Base-by-base conservation (phyloP, 805 yeast genomes). In the Kazachstania africana region DNA sequence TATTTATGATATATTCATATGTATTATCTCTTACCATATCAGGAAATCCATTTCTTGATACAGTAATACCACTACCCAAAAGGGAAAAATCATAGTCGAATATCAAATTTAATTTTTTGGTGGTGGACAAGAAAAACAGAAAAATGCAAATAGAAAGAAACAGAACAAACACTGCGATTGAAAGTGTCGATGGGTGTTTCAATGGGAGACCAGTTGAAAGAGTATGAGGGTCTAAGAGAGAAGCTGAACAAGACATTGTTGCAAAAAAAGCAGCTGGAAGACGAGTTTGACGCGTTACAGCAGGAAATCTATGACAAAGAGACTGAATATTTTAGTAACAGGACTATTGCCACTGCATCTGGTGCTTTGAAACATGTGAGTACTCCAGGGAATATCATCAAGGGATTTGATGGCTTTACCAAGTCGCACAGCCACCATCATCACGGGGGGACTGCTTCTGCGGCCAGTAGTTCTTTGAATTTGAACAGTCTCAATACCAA, bases 351-450 rank as follows among this genome's bases (percentile, higher is more conserved):
- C n/a, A 31, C 33, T n/a, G 12, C 22, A 19, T 8, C 22, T 10
- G 22, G 22, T 19, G 22, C 22, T 19, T 8, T 10, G 10, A 19
- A 20, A 33, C 36, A 8, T 29, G 26, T 20, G 28, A 29, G n/a
- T 33, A 28, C 19, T 23, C 21, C n/a, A 24, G 59, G 95, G 0
- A 87, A 83, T 53, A 78, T 88, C 17, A 79, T 84, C n/a, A 78
- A 79, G 40, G 97, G 97, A 1, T 87, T 85, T 46, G 95, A 87
- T 29, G 78, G 73, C 44, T 79, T 81, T 47, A 65, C 77, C 29
- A 80, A 78, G 42, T 34, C 43, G 4, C 44, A 40, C 23, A 47
- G 44, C 20, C 42, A 42, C 19, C 35, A 33, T 8, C 55, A 60
- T 16, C 47, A 58, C n/a, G n/a, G n/a, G n/a, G n/a, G n/a, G n/a